Conservation (phyloP, 225 moss, liverwort and hornwort species). For the Takakia lepidozioides region DNA sequence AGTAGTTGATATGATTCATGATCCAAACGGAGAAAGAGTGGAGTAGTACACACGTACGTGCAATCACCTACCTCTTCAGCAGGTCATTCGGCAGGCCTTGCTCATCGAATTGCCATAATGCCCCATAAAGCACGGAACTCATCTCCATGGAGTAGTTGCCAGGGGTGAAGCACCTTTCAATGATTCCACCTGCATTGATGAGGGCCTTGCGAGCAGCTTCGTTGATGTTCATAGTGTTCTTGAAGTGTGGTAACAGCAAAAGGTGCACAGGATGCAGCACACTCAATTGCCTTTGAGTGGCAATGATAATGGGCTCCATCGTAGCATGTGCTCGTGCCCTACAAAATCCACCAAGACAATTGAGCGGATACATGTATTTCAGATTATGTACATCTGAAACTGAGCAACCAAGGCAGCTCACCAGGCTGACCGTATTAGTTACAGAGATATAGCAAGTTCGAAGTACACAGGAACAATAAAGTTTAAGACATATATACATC, state of each 20-base stretch:
- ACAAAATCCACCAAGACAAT: too few relatives aligned
- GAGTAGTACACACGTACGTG: too few relatives aligned
- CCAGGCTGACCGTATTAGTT: too few relatives aligned
- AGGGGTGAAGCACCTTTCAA: constrained; percentile 61
- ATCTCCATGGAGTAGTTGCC: constrained; percentile 52
- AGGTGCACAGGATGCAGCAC: constrained; percentile 48
- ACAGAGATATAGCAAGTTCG: too few relatives aligned
- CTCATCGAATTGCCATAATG: constrained; percentile 52
- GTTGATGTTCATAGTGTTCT: constrained; percentile 62
- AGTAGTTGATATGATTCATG: too few relatives aligned
- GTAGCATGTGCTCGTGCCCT: constrained; percentile 60
- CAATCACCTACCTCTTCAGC: constrained; percentile 54
- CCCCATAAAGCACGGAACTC: constrained; percentile 54
- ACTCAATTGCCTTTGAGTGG: constrained; percentile 58
- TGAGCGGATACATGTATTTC: too few relatives aligned
- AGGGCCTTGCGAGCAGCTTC: constrained; percentile 56
- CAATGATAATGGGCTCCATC: constrained; percentile 47
- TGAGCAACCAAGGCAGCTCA: too few relatives aligned
- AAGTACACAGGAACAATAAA: too few relatives aligned
- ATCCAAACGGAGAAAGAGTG: too few relatives aligned
- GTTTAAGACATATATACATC: too few relatives aligned
- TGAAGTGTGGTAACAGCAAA: constrained; percentile 47
- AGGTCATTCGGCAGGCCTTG: constrained; percentile 48
- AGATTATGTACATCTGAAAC: too few relatives aligned
- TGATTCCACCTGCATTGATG: constrained; percentile 58